phyloP scores from a whole-genome alignment of 2,329 filamentous ascomycete genomes.

The Botrytis byssoidea region DNA sequence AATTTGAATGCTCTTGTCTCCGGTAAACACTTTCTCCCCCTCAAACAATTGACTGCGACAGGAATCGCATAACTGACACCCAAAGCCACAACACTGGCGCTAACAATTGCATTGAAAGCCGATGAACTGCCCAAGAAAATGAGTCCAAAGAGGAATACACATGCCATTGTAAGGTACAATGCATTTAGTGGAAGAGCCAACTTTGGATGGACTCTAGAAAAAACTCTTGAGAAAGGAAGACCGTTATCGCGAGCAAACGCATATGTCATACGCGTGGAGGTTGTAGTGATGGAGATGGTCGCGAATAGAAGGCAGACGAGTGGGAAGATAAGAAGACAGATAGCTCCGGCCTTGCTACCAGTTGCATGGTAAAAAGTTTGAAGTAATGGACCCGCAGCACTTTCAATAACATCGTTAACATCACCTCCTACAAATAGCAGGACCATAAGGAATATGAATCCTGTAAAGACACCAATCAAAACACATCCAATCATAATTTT shows the following conservation, averaged over 20 bases:
- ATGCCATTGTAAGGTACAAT: constrained; percentile 56
- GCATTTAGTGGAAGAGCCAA: constrained; percentile 67
- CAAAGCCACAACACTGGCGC: constrained; percentile 68
- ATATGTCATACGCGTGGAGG: constrained; percentile 55
- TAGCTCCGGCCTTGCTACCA: constrained; percentile 39
- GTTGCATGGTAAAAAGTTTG: constrained; percentile 52
- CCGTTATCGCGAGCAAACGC: constrained; percentile 67
- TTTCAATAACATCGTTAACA: constrained; percentile 45
- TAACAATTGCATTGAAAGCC: constrained; percentile 70
- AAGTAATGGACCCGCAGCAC: constrained; percentile 48
- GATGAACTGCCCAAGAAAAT: constrained; percentile 65
- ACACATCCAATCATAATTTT: constrained; percentile 50
- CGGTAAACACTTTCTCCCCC: constrained; percentile 65
- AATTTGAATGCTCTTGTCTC: constrained; percentile 55
- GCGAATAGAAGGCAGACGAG: constrained; percentile 64
- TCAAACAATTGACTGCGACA: constrained; percentile 64
- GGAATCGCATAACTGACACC: constrained; percentile 73
- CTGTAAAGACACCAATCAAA: constrained; percentile 48
- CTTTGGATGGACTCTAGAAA: constrained; percentile 58
- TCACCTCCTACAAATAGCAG: constrained; percentile 37
- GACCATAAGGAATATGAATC: constrained; percentile 37
- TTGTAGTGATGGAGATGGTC: constrained; percentile 53
- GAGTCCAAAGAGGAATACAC: constrained; percentile 65
- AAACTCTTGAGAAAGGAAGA: constrained; percentile 58
- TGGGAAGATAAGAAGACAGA: constrained; percentile 49